Base-by-base conservation (phyloP, 768 basidiomycete species). In the Ephemerocybe angulata region DNA sequence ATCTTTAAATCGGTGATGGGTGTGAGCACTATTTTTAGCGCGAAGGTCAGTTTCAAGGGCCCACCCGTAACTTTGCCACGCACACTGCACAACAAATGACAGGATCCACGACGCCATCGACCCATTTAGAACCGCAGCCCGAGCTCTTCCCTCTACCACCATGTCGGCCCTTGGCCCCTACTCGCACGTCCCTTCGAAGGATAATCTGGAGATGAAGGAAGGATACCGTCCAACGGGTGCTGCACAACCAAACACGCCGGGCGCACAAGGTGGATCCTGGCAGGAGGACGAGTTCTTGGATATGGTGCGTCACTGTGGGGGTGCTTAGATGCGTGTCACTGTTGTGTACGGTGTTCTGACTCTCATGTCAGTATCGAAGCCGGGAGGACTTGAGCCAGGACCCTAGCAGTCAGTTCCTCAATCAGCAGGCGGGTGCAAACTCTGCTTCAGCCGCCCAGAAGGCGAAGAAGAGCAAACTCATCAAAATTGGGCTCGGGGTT, bases 401-500 rank as follows among this genome's bases (percentile, higher is more conserved):
- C 19, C 7, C 48, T 6, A 52, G 10, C 31, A 28, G n/a, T 50
- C 28, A 47, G 37, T 38, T 25, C 41, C 13, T 29, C 19, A 38
- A 43, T 24, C 29, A 28, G 40, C 13, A 17, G 11, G 22, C 1
- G 7, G 53, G 42, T 28, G 7, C 46, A 27, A 21, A 1, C 25
- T 28, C 38, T 3, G 27, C 54, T 6, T 29, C n/a, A 21, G 49
- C 27, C 24, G 37, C 21, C 33, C 60, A 35, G 51, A 66, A 58
- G 57, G 62, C 4, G 17, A 42, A 51, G 40, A 60, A 38, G 29
- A 63, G 62, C 33, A 58, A 60, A 43, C 24, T 69, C 15, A 53
- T 70, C 38, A 63, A 60, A 29, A 43, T 72, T 11, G 57, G 64
- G 43, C 60, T 66, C 33, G 55, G 76, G 29, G 57, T 62, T 10